phyloP scores from a whole-genome alignment of 2,329 filamentous ascomycete species.

The Mycosphaerella sp. region DNA sequence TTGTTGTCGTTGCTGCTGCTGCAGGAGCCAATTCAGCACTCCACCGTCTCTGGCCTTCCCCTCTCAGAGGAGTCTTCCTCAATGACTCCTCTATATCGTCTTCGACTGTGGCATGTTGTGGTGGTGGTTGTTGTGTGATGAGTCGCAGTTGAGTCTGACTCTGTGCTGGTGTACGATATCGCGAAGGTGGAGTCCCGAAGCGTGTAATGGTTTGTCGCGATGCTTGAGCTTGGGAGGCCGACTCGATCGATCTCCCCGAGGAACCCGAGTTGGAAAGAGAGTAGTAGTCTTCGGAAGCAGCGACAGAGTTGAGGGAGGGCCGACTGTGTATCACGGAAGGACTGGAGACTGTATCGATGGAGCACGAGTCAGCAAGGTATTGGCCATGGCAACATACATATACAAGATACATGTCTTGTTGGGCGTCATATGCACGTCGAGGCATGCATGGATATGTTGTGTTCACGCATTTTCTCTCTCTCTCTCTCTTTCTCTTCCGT shows the following conservation, averaged over 20 bases:
- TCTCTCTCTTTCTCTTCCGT: too few relatives aligned
- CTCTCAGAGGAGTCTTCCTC: conserved; percentile 33
- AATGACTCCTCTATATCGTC: conserved; percentile 21
- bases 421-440: neutral
- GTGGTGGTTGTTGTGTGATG: neutral
- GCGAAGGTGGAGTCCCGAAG: conserved; percentile 33
- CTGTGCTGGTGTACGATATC: conserved; percentile 33
- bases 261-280: conserved; percentile 41
- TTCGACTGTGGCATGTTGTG: conserved; percentile 18
- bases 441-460: too few relatives aligned
- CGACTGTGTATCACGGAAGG: conserved; percentile 30
- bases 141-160: conserved; percentile 19
- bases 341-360: conserved; percentile 24
- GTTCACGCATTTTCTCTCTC: too few relatives aligned
- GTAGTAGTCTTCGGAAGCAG: conserved; percentile 48
- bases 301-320: conserved; percentile 43
- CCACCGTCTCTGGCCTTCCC: conserved; percentile 28
- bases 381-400: neutral
- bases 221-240: conserved; percentile 26
- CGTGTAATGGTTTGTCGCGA: conserved; percentile 28
- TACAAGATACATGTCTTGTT: neutral
- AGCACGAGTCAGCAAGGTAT: conserved; percentile 1
- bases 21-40: conserved; percentile 15
- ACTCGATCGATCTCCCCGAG: conserved; percentile 31
- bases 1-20: conserved; percentile 1